Conservation (phyloP, 129 eudicot species). For the Deinandra increscens region DNA sequence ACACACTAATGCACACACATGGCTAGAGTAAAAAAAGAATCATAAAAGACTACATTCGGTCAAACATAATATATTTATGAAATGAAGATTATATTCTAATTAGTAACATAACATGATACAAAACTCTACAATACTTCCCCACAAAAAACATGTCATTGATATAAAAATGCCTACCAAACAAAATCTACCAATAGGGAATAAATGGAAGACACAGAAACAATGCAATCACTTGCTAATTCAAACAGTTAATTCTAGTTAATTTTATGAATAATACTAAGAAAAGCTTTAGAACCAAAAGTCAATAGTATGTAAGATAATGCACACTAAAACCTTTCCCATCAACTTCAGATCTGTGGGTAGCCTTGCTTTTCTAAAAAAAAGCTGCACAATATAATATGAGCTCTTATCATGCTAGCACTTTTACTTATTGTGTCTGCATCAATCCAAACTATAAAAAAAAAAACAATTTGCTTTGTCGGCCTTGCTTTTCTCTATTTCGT, state of each 20-base stretch:
- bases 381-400: too few species aligned
- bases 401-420: constrained; percentile 9
- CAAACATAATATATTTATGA: constrained; percentile 5
- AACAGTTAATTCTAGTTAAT: background rate
- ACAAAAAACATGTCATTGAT: background rate
- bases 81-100: background rate
- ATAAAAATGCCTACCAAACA: constrained; percentile 18
- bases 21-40: background rate
- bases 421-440: background rate
- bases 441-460: background rate
- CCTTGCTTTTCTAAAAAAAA: background rate
- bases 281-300: too few species aligned
- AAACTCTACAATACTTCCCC: background rate
- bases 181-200: constrained; percentile 2
- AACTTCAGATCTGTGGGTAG: background rate
- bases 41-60: background rate
- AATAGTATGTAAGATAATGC: background rate
- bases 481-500: background rate
- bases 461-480: background rate
- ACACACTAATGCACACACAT: background rate
- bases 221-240: constrained; percentile 15
- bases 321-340: background rate
- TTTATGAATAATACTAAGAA: constrained; percentile 15
- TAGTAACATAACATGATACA: constrained; percentile 6
- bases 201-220: background rate